Evolutionary conservation across 805 yeast genomes (phyloP).

Genomic region (Lipomyces spencermartinsiae): DNA sequence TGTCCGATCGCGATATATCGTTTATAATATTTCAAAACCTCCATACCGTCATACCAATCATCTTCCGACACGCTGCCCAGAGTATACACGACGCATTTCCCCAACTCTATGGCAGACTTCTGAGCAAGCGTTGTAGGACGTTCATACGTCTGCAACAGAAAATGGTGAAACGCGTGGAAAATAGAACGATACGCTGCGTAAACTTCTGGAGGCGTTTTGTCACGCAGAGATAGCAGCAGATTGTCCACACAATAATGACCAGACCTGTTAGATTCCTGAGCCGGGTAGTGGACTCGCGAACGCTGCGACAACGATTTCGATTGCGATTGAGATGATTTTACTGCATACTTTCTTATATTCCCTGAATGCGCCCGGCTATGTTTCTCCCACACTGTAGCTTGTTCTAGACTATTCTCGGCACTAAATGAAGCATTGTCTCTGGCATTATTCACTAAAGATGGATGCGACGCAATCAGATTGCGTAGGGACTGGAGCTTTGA

Average conservation of each 20-base stretch:
- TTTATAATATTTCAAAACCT: slow-evolving; percentile 24
- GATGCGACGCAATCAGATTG: slow-evolving; percentile 25
- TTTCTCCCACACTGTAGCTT: not conserved
- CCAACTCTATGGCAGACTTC: slow-evolving; percentile 26
- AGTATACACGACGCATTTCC: slow-evolving; percentile 32
- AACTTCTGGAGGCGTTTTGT: slow-evolving; percentile 19
- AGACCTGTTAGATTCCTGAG: not conserved
- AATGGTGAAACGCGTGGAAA: slow-evolving; percentile 26
- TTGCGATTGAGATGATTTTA: not conserved
- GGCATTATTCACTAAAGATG: slow-evolving; percentile 16
- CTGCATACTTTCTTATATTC: slow-evolving; percentile 4
- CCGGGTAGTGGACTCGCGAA: not conserved
- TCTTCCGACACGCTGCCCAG: slow-evolving; percentile 28
- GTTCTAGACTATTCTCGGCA: not conserved
- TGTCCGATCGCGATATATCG: slow-evolving; percentile 35
- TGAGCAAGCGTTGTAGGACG: slow-evolving; percentile 26
- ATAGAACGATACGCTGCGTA: slow-evolving; percentile 22
- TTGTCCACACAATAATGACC: slow-evolving; percentile 7
- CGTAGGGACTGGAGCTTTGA: slow-evolving; percentile 25
- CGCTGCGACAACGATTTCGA: slow-evolving; percentile 1
- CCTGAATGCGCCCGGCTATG: not conserved
- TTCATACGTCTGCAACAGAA: slow-evolving; percentile 23
- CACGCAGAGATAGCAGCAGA: slow-evolving; percentile 11
- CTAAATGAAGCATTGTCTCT: not conserved
- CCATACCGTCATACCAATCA: slow-evolving; percentile 34